phyloP scores from a whole-genome alignment of 140 eudicot genomes.

The Anethum foeniculum region DNA sequence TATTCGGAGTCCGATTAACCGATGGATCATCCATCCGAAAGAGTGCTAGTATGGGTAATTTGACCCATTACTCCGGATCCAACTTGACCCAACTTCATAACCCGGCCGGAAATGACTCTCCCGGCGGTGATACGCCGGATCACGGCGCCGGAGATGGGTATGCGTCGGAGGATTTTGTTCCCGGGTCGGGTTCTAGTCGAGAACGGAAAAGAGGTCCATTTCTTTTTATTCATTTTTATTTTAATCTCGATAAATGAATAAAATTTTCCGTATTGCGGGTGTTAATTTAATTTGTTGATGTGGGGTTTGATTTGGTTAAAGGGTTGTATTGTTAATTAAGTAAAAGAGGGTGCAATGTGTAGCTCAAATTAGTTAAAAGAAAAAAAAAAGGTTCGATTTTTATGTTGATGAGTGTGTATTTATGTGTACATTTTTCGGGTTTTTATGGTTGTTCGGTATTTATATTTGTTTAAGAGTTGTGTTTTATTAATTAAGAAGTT shows the following conservation, averaged over 20 bases:
- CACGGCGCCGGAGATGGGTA: constrained; percentile 66
- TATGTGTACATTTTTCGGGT: too few species aligned
- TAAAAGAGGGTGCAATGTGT: neutral
- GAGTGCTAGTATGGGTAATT: constrained; percentile 96
- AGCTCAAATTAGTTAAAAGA: too few species aligned
- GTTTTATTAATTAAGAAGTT: neutral
- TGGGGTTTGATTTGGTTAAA: too few species aligned
- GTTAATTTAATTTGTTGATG: too few species aligned
- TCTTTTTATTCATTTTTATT: neutral
- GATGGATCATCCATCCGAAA: constrained; percentile 93
- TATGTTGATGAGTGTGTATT: neutral
- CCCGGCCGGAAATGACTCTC: constrained; percentile 43
- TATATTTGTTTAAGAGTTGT: too few species aligned
- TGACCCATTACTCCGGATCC: constrained; percentile 62
- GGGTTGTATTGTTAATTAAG: neutral
- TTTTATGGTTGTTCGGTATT: too few species aligned
- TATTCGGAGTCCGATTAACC: constrained; percentile 84
- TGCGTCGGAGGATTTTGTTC: constrained; percentile 87
- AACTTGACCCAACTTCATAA: constrained; percentile 24
- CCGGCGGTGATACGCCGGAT: constrained; percentile 66
- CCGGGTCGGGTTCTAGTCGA: constrained; percentile 73
- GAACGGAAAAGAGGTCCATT: constrained; percentile 81
- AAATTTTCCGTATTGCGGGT: neutral
- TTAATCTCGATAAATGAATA: neutral
- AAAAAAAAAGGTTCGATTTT: neutral